Base-by-base conservation (phyloP, 2,329 filamentous ascomycete species). In the Xylaria sp. region DNA sequence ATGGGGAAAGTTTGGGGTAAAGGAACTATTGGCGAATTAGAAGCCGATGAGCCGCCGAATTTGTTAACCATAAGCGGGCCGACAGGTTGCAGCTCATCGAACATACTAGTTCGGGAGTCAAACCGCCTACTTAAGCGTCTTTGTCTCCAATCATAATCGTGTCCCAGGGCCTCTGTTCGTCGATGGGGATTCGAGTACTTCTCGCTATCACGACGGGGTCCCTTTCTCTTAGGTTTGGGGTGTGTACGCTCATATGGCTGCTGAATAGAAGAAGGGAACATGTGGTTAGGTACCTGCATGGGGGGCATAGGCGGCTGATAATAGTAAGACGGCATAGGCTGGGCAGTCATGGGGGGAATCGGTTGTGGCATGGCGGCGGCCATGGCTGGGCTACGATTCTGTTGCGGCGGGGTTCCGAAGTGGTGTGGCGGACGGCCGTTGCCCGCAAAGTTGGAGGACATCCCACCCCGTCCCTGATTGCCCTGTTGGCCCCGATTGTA, bases 261-360 rank as follows among this genome's bases (percentile, higher is more conserved):
- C 56, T 64, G 63, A 78, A 79, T 78, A 83, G 78, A 78, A 81
- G 76, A 81, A 82, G 84, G 82, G 77, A 77, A 77, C 82, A 89
- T 87, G 87, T 87, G 86, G 80, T 62, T 63, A 65, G 87, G 89
- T 79, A 86, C 84, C 73, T 85, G 85, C 73, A 84, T 86, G 73
- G 81, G 84, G 77, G 88, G 90, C 79, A 87, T 86, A 57, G 87
- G 85, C 61, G 84, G 84, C 74, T 83, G 83, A 68, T 87, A 88
- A 72, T 88, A 88, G 82, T 90, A 92, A 71, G 87, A 86, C 51
- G 87, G 86, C 77, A 71, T 49, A 20, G 85, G 85, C 59, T 86
- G 87, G 49, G 85, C 83, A 65, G 79, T 87, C 89, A 90, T 90
- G 82, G 91, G 89, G 70, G 92, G 90, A 3, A 36, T 90, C 92